phyloP scores from a whole-genome alignment of 2,329 filamentous ascomycete genomes.

The Claviceps digitariae region DNA sequence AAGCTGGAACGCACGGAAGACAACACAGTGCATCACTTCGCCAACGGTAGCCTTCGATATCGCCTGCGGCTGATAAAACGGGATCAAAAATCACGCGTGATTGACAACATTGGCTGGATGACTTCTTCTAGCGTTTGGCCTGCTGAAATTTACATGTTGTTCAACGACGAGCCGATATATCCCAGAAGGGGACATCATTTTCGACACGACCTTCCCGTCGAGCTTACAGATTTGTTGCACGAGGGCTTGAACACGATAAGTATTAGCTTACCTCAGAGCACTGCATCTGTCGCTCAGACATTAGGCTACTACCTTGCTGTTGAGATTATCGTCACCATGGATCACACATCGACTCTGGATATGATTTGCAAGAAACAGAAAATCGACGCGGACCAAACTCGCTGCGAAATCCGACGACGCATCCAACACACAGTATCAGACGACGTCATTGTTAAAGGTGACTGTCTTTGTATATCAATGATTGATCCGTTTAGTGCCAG shows the following conservation, averaged over 20 bases:
- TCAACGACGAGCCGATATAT: slow-evolving; percentile 49
- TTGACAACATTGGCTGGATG: slow-evolving; percentile 39
- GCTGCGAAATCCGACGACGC: slow-evolving; percentile 40
- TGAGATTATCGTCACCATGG: slow-evolving; percentile 50
- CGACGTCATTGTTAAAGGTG: slow-evolving; percentile 45
- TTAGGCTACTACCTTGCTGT: slow-evolving; percentile 48
- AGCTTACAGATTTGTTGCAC: slow-evolving; percentile 50
- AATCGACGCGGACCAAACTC: slow-evolving; percentile 33
- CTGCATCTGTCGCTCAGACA: slow-evolving; percentile 13
- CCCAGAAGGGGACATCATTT: slow-evolving; percentile 57
- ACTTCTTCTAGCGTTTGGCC: slow-evolving; percentile 58
- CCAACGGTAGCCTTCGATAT: slow-evolving; percentile 36
- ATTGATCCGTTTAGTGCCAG: slow-evolving; percentile 52
- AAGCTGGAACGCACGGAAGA: slow-evolving; percentile 8
- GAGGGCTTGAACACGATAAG: slow-evolving; percentile 49
- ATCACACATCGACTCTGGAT: slow-evolving; percentile 29
- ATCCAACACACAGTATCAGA: slow-evolving; percentile 31
- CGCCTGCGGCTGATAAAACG: slow-evolving; percentile 52
- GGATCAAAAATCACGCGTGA: slow-evolving; percentile 23
- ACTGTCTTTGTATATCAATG: slow-evolving; percentile 44
- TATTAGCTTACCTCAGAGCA: slow-evolving; percentile 27
- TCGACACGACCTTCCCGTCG: slow-evolving; percentile 61
- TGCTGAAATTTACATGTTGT: slow-evolving; percentile 48
- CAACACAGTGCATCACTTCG: neutral
- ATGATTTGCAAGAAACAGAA: slow-evolving; percentile 23